Base-by-base conservation (phyloP, 345 rosid species). In the Zanthoxylum bungeanum region DNA sequence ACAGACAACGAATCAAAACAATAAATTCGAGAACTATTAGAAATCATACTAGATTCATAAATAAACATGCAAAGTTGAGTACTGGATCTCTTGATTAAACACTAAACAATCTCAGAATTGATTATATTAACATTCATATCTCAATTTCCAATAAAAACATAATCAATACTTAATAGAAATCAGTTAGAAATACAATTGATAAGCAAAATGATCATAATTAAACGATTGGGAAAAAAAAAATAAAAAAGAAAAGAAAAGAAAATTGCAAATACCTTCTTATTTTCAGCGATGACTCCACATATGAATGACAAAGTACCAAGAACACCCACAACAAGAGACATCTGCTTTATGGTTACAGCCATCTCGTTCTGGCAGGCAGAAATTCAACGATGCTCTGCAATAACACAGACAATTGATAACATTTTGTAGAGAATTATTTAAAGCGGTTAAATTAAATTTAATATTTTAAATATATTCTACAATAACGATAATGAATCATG, bases 271-370 rank as follows among this genome's bases (percentile, higher is more conserved):
- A 90, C 97, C 96, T 90, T 92, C 80, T 85, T 92, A 79, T 90
- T 92, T 81, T 92, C 97, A 0, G 96, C 97, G 37, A 90, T 42
- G 2, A 90, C 86, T 42, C 96, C 97, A 12, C 83, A 80, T 49
- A 87, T 4, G 78, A 92, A 92, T 4, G 97, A 92, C 63, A 86
- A 16, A 3, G 81, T 57, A 52, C 97, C 97, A 31, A 87, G 75
- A 28, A 77, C 53, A 6, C 87, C 77, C 34, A 92, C 87, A 8
- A 85, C 66, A 27, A 85, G 65, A 64, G 97, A 77, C 88, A 85
- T 87, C 33, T 78, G 92, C 68, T 81, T 85, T 71, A 92, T 78
- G 24, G 84, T 84, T 47, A 83, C 70, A 69, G 89, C 91, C 97
- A 92, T 90, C 28, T 68, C 61, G 61, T 56, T 90, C 28, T 68